phyloP scores from a whole-genome alignment of 441 rosid genomes.

The Pelargonium myrrhifolium region DNA sequence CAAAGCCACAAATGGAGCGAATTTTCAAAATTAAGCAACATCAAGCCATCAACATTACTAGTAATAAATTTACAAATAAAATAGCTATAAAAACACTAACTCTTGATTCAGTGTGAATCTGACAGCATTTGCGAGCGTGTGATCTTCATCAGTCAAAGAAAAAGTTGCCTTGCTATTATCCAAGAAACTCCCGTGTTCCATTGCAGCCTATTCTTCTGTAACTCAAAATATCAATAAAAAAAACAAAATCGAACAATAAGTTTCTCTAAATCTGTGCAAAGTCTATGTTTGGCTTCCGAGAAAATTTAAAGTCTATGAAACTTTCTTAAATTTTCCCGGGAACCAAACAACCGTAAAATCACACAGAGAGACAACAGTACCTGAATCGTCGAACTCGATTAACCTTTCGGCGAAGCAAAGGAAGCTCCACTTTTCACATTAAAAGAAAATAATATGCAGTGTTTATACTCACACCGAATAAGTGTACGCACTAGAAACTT shows the following conservation, averaged over 20 bases:
- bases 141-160: constrained; percentile 68
- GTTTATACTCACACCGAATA: neutral
- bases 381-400: neutral
- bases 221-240: neutral
- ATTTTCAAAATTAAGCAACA: neutral
- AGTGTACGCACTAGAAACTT: neutral
- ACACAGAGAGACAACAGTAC: neutral
- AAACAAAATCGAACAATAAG: neutral
- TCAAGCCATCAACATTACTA: neutral
- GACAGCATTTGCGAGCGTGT: constrained; percentile 77
- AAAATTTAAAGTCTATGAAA: neutral
- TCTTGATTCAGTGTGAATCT: constrained; percentile 88
- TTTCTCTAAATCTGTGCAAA: too few species aligned
- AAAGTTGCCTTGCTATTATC: constrained; percentile 61
- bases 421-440: neutral
- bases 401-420: neutral
- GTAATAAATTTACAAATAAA: too few species aligned
- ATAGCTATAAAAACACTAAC: constrained; percentile 32
- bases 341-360: neutral
- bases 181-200: constrained; percentile 56
- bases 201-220: constrained; percentile 20
- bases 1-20: neutral
- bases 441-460: neutral
- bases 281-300: neutral
- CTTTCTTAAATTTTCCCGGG: neutral